These are phyloP conservation scores for Saccharomyces hybrid DNA, from an alignment of 1,139 yeast genomes.

Conservation along the genomic window DNA sequence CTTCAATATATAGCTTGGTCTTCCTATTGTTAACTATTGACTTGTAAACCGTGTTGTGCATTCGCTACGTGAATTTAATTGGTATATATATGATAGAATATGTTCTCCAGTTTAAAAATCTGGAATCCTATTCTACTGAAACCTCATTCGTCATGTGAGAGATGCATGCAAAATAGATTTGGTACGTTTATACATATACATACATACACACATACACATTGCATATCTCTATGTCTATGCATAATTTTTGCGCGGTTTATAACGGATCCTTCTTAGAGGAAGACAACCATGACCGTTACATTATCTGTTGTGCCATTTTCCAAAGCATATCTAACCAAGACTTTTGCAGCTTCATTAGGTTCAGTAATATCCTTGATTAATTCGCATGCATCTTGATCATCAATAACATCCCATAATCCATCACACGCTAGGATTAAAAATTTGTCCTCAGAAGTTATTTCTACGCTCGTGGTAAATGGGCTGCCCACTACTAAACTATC, in stretches of 20 bases:
- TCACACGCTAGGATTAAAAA: constrained; percentile 87
- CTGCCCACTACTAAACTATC: constrained; percentile 83
- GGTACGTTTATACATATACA: not conserved
- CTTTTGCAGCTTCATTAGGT: constrained; percentile 62
- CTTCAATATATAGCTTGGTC: constrained; percentile 22
- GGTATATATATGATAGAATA: not conserved
- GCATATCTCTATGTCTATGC: not conserved
- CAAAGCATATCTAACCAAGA: constrained; percentile 69
- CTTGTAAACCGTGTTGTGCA: not conserved
- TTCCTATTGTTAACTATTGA: not conserved
- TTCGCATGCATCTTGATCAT: constrained; percentile 75
- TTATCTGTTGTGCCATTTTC: constrained; percentile 82
- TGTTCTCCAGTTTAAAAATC: not conserved
- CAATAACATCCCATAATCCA: constrained; percentile 90
- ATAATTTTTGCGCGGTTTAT: not conserved
- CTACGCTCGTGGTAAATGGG: constrained; percentile 89
- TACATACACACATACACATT: not conserved
- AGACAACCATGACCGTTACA: constrained; percentile 81
- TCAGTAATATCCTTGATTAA: constrained; percentile 48
- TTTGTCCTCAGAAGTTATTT: constrained; percentile 53
- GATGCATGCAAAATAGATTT: not conserved
- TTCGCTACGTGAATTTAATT: not conserved
- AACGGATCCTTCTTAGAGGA: constrained; percentile 12
- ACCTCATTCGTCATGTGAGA: not conserved
- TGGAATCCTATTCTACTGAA: not conserved